Conservation (phyloP, 352 stramenopile genomes). For the Phytophthora pisi region DNA sequence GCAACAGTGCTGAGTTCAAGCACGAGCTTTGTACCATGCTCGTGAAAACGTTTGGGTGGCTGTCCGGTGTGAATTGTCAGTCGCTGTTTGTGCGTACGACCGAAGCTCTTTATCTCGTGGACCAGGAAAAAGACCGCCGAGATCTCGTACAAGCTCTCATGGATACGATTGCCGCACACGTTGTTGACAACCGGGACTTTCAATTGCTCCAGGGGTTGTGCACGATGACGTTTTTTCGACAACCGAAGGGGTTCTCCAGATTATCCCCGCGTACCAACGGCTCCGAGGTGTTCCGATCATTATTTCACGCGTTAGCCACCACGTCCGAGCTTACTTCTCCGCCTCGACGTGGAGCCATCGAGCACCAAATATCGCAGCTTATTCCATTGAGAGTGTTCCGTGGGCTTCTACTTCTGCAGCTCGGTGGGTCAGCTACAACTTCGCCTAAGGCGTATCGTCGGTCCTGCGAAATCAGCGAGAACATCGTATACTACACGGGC, state of each 20-base stretch:
- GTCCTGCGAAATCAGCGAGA: slow-evolving; percentile 37
- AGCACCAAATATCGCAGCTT: slow-evolving; percentile 59
- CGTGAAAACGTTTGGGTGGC: slow-evolving; percentile 61
- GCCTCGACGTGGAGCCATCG: slow-evolving; percentile 12
- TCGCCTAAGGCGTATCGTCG: slow-evolving; percentile 36
- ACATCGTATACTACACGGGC: slow-evolving; percentile 58
- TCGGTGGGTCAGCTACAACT: slow-evolving; percentile 33
- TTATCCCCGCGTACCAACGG: slow-evolving; percentile 45
- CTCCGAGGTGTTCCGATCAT: slow-evolving; percentile 49
- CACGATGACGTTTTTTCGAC: slow-evolving; percentile 46
- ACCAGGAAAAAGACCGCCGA: slow-evolving; percentile 61
- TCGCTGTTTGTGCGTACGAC: slow-evolving; percentile 57
- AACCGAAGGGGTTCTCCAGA: slow-evolving; percentile 39
- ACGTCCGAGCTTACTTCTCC: slow-evolving; percentile 6
- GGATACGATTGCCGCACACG: slow-evolving; percentile 42
- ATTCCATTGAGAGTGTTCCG: slow-evolving; percentile 70
- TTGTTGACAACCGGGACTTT: slow-evolving; percentile 51
- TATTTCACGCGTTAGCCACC: slow-evolving; percentile 54
- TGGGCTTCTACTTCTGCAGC: slow-evolving; percentile 50
- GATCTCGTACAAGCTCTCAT: slow-evolving; percentile 51
- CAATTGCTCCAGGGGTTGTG: slow-evolving; percentile 62
- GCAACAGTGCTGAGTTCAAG: slow-evolving; percentile 35
- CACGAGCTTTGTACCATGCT: slow-evolving; percentile 68
- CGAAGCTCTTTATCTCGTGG: slow-evolving; percentile 66
- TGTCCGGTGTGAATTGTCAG: slow-evolving; percentile 50